Evolutionary conservation across 1,139 yeast genomes (phyloP).

Genomic region (Suhomyces atakaporum): DNA sequence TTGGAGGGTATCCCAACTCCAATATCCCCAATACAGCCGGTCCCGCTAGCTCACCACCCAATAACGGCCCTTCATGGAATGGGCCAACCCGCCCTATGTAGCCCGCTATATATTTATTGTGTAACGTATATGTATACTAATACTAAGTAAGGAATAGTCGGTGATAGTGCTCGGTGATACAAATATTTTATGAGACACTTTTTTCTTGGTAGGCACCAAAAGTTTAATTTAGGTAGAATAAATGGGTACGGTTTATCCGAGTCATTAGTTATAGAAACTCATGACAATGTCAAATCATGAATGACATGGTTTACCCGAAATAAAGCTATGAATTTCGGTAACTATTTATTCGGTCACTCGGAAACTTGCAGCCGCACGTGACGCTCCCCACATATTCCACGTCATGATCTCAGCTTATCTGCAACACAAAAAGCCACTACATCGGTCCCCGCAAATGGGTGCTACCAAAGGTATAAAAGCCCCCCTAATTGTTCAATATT

Average conservation of each 20-base stretch:
- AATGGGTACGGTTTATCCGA: too few relatives aligned
- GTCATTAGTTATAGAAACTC: too few relatives aligned
- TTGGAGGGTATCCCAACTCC: background rate
- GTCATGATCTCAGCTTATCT: background rate
- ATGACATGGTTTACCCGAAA: too few relatives aligned
- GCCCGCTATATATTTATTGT: slow-evolving; percentile 2
- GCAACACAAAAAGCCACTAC: slow-evolving; percentile 4
- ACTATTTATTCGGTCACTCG: background rate
- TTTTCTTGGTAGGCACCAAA: too few relatives aligned
- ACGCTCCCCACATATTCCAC: background rate
- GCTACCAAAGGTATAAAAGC: slow-evolving; percentile 1
- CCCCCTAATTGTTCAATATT: background rate
- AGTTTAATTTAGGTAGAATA: too few relatives aligned
- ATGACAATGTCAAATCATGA: too few relatives aligned
- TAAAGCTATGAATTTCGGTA: too few relatives aligned
- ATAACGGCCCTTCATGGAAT: slow-evolving; percentile 3
- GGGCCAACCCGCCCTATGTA: slow-evolving; percentile 3
- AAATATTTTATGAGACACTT: too few relatives aligned
- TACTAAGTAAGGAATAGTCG: too few relatives aligned
- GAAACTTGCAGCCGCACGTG: background rate
- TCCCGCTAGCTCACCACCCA: background rate
- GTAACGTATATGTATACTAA: slow-evolving; percentile 3
- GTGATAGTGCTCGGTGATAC: too few relatives aligned
- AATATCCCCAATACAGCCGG: background rate
- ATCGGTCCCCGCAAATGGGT: slow-evolving; percentile 6